Conservation (phyloP, 1,284 basidiomycete species). For the Sanguinoderma infundibulare region DNA sequence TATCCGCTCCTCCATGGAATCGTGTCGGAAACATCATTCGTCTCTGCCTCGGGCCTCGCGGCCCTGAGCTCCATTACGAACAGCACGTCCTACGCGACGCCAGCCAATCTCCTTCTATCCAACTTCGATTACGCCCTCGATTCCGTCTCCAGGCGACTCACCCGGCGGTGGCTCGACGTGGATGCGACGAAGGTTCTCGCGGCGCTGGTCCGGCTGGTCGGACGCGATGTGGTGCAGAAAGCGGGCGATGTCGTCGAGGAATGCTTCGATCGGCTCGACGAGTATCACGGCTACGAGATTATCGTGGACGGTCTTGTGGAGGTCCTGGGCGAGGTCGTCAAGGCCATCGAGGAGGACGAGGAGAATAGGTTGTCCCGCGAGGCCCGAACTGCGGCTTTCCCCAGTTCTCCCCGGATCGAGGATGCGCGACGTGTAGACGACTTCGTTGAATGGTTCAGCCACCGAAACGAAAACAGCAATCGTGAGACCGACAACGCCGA, state of each 20-base stretch:
- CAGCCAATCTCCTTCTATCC: constrained; percentile 83
- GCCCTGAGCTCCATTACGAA: constrained; percentile 72
- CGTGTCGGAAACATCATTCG: constrained; percentile 67
- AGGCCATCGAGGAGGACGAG: constrained; percentile 65
- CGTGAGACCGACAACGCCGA: neutral
- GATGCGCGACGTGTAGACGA: constrained; percentile 42
- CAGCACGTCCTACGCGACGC: constrained; percentile 80
- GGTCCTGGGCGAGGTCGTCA: constrained; percentile 80
- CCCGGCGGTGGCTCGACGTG: constrained; percentile 76
- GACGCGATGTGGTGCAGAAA: constrained; percentile 81
- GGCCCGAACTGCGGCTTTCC: neutral
- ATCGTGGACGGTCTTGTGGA: constrained; percentile 88
- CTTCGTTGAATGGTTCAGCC: constrained; percentile 69
- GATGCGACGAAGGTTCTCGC: constrained; percentile 83
- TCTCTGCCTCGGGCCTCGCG: constrained; percentile 74
- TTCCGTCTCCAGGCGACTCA: constrained; percentile 80
- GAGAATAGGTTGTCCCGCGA: constrained; percentile 27
- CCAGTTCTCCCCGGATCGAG: constrained; percentile 17
- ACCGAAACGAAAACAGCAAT: constrained; percentile 43
- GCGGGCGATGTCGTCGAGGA: constrained; percentile 94
- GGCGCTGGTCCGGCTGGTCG: constrained; percentile 84
- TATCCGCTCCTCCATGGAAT: constrained; percentile 87
- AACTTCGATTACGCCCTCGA: constrained; percentile 96
- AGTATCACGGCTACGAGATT: constrained; percentile 88
- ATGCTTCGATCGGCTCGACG: constrained; percentile 92